phyloP scores from a whole-genome alignment of 176 grass and related monocot genomes.

The Melocanna baccifera region DNA sequence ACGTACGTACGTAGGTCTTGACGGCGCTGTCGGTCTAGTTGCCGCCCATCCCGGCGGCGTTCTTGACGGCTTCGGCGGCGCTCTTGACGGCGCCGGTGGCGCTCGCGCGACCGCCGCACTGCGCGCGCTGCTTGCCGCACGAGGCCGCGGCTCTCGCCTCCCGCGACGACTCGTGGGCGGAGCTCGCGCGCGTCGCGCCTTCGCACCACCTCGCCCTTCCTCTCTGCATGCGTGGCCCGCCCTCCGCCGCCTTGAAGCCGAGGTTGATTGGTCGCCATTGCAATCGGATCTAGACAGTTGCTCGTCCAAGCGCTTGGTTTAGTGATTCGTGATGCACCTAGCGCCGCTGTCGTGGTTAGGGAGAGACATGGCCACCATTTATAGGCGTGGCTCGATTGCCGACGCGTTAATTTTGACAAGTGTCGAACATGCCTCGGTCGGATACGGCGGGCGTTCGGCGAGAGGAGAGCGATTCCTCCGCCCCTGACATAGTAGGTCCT shows the following conservation, averaged over 20 bases:
- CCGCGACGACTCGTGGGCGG: neutral
- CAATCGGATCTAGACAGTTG: neutral
- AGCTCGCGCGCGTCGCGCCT: neutral
- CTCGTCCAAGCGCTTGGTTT: neutral
- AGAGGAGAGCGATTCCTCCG: neutral
- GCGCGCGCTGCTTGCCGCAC: constrained; percentile 22
- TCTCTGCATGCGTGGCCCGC: constrained; percentile 37
- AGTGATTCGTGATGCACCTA: too few relatives aligned
- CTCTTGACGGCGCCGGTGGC: constrained; percentile 13
- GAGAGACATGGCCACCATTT: neutral
- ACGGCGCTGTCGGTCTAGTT: neutral
- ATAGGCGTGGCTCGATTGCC: neutral
- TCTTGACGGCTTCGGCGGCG: constrained; percentile 21
- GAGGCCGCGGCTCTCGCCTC: neutral
- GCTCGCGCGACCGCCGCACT: constrained; percentile 16
- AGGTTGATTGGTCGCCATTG: constrained; percentile 44
- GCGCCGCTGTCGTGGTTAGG: neutral
- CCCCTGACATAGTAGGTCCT: neutral
- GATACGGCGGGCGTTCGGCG: too few relatives aligned
- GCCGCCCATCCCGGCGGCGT: constrained; percentile 14
- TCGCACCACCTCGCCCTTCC: constrained; percentile 28
- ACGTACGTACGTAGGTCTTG: neutral
- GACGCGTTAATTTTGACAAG: neutral
- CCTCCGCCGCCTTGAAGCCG: constrained; percentile 29
- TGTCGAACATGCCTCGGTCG: too few relatives aligned